phyloP scores from a whole-genome alignment of 331 rosid genomes.

The Prunus yedoensis region DNA sequence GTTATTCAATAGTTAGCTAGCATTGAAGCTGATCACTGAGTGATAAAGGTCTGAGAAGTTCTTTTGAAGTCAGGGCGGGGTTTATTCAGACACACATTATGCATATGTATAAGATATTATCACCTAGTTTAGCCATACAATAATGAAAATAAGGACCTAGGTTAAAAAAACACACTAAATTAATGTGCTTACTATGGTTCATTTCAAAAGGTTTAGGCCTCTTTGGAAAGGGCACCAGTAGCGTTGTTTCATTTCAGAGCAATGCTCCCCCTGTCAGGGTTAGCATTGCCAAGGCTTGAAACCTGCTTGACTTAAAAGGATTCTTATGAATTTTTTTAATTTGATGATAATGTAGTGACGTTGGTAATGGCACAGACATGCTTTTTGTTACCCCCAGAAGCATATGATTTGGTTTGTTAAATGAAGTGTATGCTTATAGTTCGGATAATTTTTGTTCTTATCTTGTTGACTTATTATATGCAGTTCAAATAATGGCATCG shows the following conservation, averaged over 20 bases:
- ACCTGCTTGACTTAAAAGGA: too few species aligned
- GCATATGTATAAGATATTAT: neutral
- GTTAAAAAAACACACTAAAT: neutral
- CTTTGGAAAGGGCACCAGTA: neutral
- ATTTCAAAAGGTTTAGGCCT: neutral
- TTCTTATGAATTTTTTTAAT: too few species aligned
- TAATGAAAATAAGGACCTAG: neutral
- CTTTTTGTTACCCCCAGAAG: neutral
- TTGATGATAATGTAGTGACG: too few species aligned
- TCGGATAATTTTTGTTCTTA: neutral
- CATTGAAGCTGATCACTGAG: neutral
- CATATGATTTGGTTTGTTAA: neutral
- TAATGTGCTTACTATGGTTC: too few species aligned
- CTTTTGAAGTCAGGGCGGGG: neutral
- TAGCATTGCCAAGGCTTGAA: neutral
- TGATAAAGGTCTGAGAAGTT: neutral
- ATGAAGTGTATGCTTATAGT: neutral
- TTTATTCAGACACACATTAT: neutral
- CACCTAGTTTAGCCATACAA: neutral
- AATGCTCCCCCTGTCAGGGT: neutral
- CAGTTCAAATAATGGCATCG: conserved; percentile 52
- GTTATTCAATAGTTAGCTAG: neutral
- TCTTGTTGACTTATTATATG: neutral
- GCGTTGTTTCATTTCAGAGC: neutral
- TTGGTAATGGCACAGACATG: neutral